Base-by-base conservation (phyloP, 2,329 filamentous ascomycete genomes). In the Exophiala sp. region DNA sequence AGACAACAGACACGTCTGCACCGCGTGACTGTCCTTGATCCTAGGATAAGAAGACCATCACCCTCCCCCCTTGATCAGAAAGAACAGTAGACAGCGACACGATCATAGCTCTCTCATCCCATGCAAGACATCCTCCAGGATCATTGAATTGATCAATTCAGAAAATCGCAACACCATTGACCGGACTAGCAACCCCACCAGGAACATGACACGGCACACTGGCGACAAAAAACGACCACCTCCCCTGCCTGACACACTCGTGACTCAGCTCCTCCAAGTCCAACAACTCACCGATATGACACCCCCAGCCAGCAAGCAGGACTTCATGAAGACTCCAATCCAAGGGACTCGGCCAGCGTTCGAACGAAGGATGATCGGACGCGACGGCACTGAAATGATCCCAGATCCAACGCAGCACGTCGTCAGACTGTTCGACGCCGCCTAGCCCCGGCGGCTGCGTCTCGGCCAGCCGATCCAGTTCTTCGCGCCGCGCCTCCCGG, bases 161-260 rank as follows among this genome's bases (percentile, higher is more conserved):
- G 24, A 62, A 60, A 23, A 62, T 60, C 16, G 60, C 60, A 16
- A 62, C 52, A 1, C 55, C 60, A 50, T 60, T 60, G 5, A 58
- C 57, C 10, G 60, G 60, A 52, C 58, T 60, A 1, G 60, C 60
- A 11, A 62, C 60, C 8, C 57, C 60, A 7, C 60, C 60, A 4
- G 58, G 57, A 6, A 61, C 59, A 53, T 61, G 52, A 45, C 49
- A 52, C 4, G 53, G 57, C 37, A 59, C 56, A 16, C 70, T 74
- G 1, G 69, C 68, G 16, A 79, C 61, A 52, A 79, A 78, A 52
- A 79, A 79, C 1, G 58, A 63, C 66, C 65, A 72, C 18, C 70
- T 60, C 1, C 58, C 56, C 42, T 61, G 60, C 51, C 63, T 58
- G 45, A 61, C 60, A 60, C 71, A 73, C 50, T 67, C 60, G 43